Conservation (phyloP, 2,329 filamentous ascomycete species). For the Byssochlamys sp. region DNA sequence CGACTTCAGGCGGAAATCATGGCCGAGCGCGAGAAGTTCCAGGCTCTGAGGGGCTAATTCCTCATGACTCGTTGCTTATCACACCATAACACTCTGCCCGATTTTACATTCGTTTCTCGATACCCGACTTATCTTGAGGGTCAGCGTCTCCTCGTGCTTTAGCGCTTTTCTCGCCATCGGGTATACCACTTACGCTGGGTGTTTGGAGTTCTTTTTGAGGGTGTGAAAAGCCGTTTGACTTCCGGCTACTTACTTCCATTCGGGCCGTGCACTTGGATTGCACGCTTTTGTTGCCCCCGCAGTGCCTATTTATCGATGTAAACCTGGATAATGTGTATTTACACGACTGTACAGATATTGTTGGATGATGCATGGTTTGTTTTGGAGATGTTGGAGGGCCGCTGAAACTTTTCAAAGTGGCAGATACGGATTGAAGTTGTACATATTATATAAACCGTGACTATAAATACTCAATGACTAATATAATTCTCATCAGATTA, state of each 20-base stretch:
- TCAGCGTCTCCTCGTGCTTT: background rate
- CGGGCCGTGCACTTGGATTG: background rate
- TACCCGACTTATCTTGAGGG: background rate
- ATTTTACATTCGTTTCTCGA: background rate
- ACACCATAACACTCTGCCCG: background rate
- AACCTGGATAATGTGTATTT: background rate
- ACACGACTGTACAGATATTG: background rate
- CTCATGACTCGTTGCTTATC: background rate
- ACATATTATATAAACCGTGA: background rate
- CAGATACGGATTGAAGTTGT: background rate
- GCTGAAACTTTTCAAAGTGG: background rate
- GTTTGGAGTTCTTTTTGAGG: background rate
- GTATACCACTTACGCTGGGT: background rate
- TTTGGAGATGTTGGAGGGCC: background rate
- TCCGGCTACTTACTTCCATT: background rate
- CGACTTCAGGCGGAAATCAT: constrained; percentile 59
- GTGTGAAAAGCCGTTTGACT: background rate
- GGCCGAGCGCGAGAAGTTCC: constrained; percentile 53
- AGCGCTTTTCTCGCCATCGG: background rate
- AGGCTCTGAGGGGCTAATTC: constrained; percentile 34
- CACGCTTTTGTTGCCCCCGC: background rate
- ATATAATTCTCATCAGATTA: background rate
- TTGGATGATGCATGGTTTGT: background rate
- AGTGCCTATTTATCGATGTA: background rate
- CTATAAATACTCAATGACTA: background rate